phyloP scores from a whole-genome alignment of 148 eudicot genomes.

The Rhododendron kiyosumense region DNA sequence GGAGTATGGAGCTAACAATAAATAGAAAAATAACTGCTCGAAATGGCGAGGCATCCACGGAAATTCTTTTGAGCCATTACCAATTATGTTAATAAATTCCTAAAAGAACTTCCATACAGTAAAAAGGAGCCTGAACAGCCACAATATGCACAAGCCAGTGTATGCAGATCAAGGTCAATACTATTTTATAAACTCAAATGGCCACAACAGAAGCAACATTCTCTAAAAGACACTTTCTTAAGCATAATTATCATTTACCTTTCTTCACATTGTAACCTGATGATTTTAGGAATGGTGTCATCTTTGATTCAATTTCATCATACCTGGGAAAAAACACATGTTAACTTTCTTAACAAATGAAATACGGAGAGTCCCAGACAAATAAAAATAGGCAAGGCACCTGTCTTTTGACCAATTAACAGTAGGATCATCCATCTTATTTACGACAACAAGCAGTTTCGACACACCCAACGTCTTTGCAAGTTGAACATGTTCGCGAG shows the following conservation, averaged over 20 bases:
- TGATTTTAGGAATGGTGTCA: constrained; percentile 63
- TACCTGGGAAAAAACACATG: constrained; percentile 43
- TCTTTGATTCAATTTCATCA: constrained; percentile 88
- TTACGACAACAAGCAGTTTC: constrained; percentile 81
- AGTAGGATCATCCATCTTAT: constrained; percentile 97
- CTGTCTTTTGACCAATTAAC: constrained; percentile 95
- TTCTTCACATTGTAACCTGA: constrained; percentile 95
- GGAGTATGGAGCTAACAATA: background rate
- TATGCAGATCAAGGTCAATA: background rate
- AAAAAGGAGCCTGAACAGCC: background rate
- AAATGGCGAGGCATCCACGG: background rate
- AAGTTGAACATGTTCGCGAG: constrained; percentile 93
- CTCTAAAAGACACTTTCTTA: background rate
- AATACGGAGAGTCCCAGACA: background rate
- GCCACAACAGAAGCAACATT: background rate
- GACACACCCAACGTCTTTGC: constrained; percentile 96
- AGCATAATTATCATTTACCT: constrained; percentile 39
- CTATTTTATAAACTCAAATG: background rate
- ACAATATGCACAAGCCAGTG: background rate
- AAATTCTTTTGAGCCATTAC: background rate
- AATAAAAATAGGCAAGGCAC: constrained; percentile 24
- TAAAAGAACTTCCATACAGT: background rate
- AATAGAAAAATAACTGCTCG: background rate
- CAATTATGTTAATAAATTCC: background rate
- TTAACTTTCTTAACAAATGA: background rate